These are phyloP conservation scores for Phytophthora quininea DNA, from an alignment of 352 stramenopile genomes.

Conservation along the genomic window DNA sequence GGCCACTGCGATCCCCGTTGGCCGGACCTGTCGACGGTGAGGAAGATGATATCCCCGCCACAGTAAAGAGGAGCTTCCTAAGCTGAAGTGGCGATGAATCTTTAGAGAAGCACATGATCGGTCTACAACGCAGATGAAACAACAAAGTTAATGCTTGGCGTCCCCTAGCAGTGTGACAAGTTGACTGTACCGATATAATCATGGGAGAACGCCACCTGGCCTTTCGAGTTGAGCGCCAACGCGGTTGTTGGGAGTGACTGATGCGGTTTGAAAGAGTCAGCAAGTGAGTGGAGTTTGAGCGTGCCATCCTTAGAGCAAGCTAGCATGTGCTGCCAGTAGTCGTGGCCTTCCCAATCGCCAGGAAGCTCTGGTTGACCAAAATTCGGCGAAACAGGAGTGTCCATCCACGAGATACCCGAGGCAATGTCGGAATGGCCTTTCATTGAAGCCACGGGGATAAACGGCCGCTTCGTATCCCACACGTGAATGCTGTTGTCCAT, in stretches of 20 bases:
- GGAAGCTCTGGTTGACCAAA: conserved; percentile 39
- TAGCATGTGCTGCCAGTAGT: conserved; percentile 90
- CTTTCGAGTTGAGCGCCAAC: conserved; percentile 79
- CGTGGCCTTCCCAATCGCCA: conserved; percentile 71
- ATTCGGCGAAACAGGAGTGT: conserved; percentile 64
- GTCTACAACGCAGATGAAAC: conserved; percentile 45
- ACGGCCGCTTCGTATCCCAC: conserved; percentile 86
- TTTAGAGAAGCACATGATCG: conserved; percentile 82
- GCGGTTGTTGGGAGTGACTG: conserved; percentile 76
- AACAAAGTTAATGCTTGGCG: conserved; percentile 1
- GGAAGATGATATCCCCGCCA: conserved; percentile 30
- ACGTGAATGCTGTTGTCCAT: conserved; percentile 90
- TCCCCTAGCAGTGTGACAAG: neutral
- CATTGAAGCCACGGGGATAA: conserved; percentile 85
- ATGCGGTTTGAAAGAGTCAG: conserved; percentile 83
- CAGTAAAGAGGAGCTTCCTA: conserved; percentile 75
- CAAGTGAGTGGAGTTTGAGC: conserved; percentile 85
- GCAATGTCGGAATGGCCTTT: conserved; percentile 86
- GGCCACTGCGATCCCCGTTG: conserved; percentile 26
- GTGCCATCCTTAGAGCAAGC: conserved; percentile 89
- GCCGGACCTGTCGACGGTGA: conserved; percentile 24
- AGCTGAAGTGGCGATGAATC: conserved; percentile 75
- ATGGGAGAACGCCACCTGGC: conserved; percentile 83
- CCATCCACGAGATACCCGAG: conserved; percentile 86
- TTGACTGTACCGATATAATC: conserved; percentile 74